phyloP scores from a whole-genome alignment of 1,284 basidiomycete genomes.

The Ceratobasidium sp. region DNA sequence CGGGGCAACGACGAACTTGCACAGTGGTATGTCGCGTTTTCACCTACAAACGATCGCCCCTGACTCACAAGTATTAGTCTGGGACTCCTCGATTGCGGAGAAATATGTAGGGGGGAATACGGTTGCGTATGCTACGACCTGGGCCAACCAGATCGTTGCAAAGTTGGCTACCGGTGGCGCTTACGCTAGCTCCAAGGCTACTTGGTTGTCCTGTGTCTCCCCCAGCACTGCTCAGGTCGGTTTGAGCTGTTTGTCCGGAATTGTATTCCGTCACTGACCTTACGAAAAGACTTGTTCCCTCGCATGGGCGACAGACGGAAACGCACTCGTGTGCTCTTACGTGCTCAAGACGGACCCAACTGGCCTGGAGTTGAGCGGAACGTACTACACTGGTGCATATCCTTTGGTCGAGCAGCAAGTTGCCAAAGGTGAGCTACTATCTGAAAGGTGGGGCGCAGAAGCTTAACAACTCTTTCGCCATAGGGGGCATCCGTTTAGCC shows the following conservation, averaged over 20 bases:
- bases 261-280: neutral
- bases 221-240: constrained; percentile 35
- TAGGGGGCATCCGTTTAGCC: constrained; percentile 47
- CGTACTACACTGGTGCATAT: constrained; percentile 45
- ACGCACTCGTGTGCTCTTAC: constrained; percentile 45
- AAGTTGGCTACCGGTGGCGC: constrained; percentile 44
- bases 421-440: constrained; percentile 45
- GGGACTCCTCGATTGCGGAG: constrained; percentile 48
- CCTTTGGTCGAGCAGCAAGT: constrained; percentile 47
- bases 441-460: neutral
- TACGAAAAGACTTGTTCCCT: constrained; percentile 44
- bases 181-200: constrained; percentile 30
- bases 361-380: constrained; percentile 25
- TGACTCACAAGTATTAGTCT: constrained; percentile 11
- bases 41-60: too few relatives aligned
- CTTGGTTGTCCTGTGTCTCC: constrained; percentile 47
- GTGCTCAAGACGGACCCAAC: constrained; percentile 45
- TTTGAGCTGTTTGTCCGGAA: neutral
- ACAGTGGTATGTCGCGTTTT: constrained; percentile 36
- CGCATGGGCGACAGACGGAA: constrained; percentile 48
- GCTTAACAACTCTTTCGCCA: neutral
- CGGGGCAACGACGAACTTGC: constrained; percentile 45
- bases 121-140: constrained; percentile 32
- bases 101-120: constrained; percentile 42
- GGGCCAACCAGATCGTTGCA: constrained; percentile 39